Evolutionary conservation across 2,329 filamentous ascomycete species (phyloP), one percentile per base, ranked within the genome.

Genomic region (Myrmaecium sp.): DNA sequence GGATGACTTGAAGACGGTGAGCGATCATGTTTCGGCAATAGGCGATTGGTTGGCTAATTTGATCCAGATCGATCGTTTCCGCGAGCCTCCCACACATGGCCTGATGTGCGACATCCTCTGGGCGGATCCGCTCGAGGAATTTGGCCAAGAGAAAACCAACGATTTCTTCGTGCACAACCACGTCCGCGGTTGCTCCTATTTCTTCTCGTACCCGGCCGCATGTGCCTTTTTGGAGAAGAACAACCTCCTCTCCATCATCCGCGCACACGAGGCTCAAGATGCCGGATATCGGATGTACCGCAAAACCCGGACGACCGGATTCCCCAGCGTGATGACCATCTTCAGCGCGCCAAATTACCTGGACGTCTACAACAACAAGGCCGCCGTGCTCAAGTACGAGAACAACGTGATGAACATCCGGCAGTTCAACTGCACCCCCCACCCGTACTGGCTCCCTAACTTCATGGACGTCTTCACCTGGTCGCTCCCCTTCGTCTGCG

Each of bases 381-480:
- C 89, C 2, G 89, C 89, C 1, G 89, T 98, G 21, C 64, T 98
- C 44, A 98, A 98, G 60, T 98, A 98, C 52, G 89, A 98, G 60
- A 98, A 98, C 58, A 98, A 98, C 47, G 89, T 98, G 34, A 98
- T 98, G 89, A 98, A 98, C 63, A 98, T 98, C 49, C 73, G 89
- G 32, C 89, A 98, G 55, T 98, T 98, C 63, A 98, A 98, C 65
- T 98, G 86, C 68, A 95, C 89, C 13, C 89, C 89, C 17, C 89
- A 98, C 53, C 89, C 89, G 5, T 98, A 98, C 64, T 98, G 89
- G 89, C 69, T 98, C 25, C 89, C 89, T 29, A 98, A 98, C 62
- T 98, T 98, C 51, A 98, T 98, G 89, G 89, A 98, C 47, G 89
- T 98, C 36, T 98, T 98, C 51, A 98, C 89, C n/a, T 98, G 89